Percentiles rank a stretch among this genome's conserved stretches.
Conservation (phyloP, 139 green algal species). For the Spirogloea muscicola region DNA sequence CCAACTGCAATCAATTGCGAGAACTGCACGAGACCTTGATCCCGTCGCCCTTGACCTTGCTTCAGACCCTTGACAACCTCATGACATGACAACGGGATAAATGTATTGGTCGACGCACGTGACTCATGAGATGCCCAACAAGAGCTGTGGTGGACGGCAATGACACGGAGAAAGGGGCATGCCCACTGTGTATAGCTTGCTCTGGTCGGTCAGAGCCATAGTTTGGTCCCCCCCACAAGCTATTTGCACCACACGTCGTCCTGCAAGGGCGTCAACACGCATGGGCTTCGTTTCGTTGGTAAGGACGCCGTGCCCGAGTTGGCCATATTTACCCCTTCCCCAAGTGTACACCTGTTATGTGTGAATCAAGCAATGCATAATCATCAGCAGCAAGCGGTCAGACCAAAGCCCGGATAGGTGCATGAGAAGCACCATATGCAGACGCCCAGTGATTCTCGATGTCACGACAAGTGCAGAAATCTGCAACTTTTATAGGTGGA, state of each 20-base stretch:
- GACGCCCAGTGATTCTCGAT: not conserved
- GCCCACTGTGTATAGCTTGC: slow-evolving; percentile 55
- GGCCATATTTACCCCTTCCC: slow-evolving; percentile 71
- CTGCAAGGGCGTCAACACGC: slow-evolving; percentile 54
- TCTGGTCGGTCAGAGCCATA: slow-evolving; percentile 57
- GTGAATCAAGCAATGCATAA: slow-evolving; percentile 1
- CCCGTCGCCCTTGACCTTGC: too few relatives aligned
- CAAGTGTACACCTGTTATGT: slow-evolving; percentile 61
- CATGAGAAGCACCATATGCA: not conserved
- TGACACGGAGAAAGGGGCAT: slow-evolving; percentile 1
- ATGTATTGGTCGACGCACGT: too few relatives aligned
- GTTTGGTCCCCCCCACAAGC: slow-evolving; percentile 68
- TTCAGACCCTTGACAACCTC: too few relatives aligned
- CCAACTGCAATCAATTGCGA: not conserved
- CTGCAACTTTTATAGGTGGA: too few relatives aligned
- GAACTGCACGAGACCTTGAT: too few relatives aligned
- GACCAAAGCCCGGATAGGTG: slow-evolving; percentile 17
- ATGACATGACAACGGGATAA: too few relatives aligned
- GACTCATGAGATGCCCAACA: too few relatives aligned
- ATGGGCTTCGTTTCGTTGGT: slow-evolving; percentile 33
- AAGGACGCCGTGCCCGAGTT: slow-evolving; percentile 58
- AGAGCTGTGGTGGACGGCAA: not conserved
- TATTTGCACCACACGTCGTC: slow-evolving; percentile 61
- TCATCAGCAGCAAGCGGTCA: slow-evolving; percentile 7
- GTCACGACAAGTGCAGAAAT: not conserved